Base-by-base conservation (phyloP, 164 flowering plant genomes). In the Echeveria elegans region DNA sequence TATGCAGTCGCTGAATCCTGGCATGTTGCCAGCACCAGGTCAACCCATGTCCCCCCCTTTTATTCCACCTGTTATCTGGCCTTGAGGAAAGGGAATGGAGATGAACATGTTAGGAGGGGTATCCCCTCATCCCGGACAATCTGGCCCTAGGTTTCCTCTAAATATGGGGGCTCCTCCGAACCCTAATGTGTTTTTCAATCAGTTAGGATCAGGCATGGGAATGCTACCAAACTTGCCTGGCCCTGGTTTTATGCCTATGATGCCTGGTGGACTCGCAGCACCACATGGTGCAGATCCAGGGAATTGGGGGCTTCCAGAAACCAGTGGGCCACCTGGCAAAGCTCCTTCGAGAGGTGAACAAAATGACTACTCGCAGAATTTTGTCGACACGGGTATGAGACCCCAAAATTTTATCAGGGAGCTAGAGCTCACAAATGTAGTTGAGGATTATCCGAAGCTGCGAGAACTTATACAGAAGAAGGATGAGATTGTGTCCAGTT, bases 261-360 rank as follows among this genome's bases (percentile, higher is more conserved):
- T 78, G 48, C 78, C 87, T 56, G 72, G 71, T 23, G 94, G 84
- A 68, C 83, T 88, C 34, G 96, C 91, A 32, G 73, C 73, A 69
- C 73, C 82, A 68, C 81, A 85, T 79, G 98, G 90, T 23, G 87
- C 84, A 73, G 48, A 72, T 21, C 70, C 85, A 36, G 88, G 85
- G 30, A 84, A 80, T 37, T 88, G 97, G 97, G 84, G 62, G 66
- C 86, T 89, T 74, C 84, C 89, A 56, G 82, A 87, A 78, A 75
- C 37, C 71, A 69, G 72, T 74, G 96, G 87, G 32, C 88, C 91
- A 66, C 81, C 83, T 73, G 97, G 94, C 66, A 94, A 86, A 83
- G 98, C 98, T 79, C 98, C 98, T 76, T 94, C 99, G 43, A 86
- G 99, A 72, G 99, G 96, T 73, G 97, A 94, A 80, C 99, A 94